Conservation (phyloP, 208 protist species). For the Wallacemonas rigidus region DNA sequence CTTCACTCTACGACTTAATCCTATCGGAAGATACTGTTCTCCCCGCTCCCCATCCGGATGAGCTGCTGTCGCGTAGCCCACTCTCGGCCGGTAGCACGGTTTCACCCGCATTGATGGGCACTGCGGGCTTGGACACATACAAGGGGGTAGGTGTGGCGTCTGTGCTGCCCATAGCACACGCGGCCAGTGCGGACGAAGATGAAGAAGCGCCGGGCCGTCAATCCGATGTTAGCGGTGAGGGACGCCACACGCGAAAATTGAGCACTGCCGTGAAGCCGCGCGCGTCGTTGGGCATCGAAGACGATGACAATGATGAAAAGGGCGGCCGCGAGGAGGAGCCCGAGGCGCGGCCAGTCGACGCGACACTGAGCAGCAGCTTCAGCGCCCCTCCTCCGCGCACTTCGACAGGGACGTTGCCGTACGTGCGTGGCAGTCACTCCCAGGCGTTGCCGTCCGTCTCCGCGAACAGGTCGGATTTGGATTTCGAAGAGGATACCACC, state of each 20-base stretch:
- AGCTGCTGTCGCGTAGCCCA: too few species aligned
- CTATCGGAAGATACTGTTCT: neutral
- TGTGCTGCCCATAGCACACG: too few species aligned
- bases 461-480: neutral
- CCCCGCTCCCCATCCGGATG: too few species aligned
- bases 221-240: neutral
- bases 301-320: neutral
- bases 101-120: too few species aligned
- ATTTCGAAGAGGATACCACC: neutral
- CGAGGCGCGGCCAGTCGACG: constrained; percentile 11
- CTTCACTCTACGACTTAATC: neutral
- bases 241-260: constrained; percentile 4
- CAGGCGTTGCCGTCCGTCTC: constrained; percentile 14
- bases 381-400: constrained; percentile 17
- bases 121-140: too few species aligned
- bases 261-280: neutral
- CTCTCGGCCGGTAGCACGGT: too few species aligned
- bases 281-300: neutral
- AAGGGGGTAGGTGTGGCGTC: too few species aligned
- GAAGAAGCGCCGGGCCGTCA: too few species aligned
- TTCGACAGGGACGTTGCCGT: constrained; percentile 32
- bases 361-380: neutral
- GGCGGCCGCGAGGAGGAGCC: constrained; percentile 9
- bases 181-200: too few species aligned
- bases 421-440: constrained; percentile 32